Evolutionary conservation across 805 yeast species (phyloP), one percentile per base, ranked within the genome.

Genomic region (Lipomyces chichibuensis): DNA sequence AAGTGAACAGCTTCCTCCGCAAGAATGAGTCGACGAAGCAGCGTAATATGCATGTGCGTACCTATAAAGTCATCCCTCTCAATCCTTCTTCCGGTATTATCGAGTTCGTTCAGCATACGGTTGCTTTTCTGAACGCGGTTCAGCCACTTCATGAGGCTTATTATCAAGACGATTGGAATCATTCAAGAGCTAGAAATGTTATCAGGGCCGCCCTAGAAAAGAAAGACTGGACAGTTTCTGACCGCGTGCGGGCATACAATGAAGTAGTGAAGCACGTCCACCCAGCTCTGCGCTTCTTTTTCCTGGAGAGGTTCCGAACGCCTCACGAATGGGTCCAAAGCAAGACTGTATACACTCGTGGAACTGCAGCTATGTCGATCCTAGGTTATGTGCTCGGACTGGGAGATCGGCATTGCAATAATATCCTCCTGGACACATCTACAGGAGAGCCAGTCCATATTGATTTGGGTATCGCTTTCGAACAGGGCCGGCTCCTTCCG

Each of bases 381-480:
- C 88, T 92, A 27, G 99, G 99, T 0, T 84, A 91, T 76, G 82
- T 95, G 14, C 80, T 95, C 54, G 99, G 99, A 0, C 82, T 95
- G 5, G 99, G 99, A 5, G 99, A 95, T 76, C 81, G 99, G 35
- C 99, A 95, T 77, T 86, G 96, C 75, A 92, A 92, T 76, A 95
- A 95, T 76, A 88, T 95, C 51, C 77, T 95, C 58, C 75, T 95
- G n/a, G 98, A 95, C 76, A 82, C 82, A 59, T 74, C 76, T n/a
- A 84, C 91, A 0, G 98, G 98, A 0, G 97, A 93, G 73, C 96
- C 97, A 0, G 88, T 95, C 32, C 99, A 96, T 76, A 96, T 95
- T 72, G 99, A 95, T 77, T 80, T 95, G 20, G 99, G 99, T 0
- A 93, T 95, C 57, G 96, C 98, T 0, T 95, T 95, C 80, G 99